Base-by-base conservation (phyloP, 768 basidiomycete species). In the Coprinopsis cinerea region DNA sequence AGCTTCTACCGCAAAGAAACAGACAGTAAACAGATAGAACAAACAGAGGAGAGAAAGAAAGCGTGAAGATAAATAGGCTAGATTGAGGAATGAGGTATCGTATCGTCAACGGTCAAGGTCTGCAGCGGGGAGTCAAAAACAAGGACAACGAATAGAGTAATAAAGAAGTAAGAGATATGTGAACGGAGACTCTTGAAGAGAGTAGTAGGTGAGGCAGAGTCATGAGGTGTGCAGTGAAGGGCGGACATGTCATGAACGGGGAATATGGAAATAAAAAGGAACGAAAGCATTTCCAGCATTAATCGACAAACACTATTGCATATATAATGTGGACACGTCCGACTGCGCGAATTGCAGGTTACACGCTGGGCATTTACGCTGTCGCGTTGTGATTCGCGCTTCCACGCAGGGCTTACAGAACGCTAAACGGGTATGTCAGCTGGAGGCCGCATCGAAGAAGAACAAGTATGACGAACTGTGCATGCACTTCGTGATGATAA, bases 331-430 rank as follows among this genome's bases (percentile, higher is more conserved):
- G 7, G 20, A 28, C 17, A 92, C 89, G 54, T 98, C 93, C 43
- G 83, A 84, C 57, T 83, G 80, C 3, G 85, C 83, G 68, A 98
- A 98, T 1, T 76, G 66, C 26, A 86, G 60, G 54, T 85, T 85
- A 63, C 94, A 98, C 4, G 86, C 83, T 20, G 93, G 93, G 67
- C 94, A 98, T 64, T 94, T 94, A 23, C 94, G 84, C 63, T 96
- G 93, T 51, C 94, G 82, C 14, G 88, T 92, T 23, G 85, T 68
- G 57, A 97, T 77, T 35, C 95, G 85, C n/a, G 83, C 74, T 54
- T 96, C 93, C 27, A 97, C 77, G 61, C 87, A 96, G 48, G 74
- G 63, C 65, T 82, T 85, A 67, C 89, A 91, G 67, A 94, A 94
- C 0, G 91, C 92, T 92, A 30, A 48, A 26, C n/a, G 17, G 36